These are phyloP conservation scores for Cicer arietinum DNA, from an alignment of 306 rosid genomes.

Conservation along the genomic window DNA sequence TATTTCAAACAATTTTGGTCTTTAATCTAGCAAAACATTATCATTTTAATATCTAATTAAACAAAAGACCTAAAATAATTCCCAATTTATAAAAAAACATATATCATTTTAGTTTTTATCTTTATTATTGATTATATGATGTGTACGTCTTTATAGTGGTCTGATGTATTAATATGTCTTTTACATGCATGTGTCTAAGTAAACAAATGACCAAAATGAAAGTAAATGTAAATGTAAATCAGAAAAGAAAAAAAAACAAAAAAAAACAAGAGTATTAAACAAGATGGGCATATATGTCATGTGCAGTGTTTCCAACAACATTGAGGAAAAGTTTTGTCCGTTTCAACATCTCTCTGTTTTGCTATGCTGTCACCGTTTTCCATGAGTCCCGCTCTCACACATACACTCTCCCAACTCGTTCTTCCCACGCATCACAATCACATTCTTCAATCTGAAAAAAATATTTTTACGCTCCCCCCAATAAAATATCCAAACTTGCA, in stretches of 20 bases:
- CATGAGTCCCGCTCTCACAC: slow-evolving; percentile 27
- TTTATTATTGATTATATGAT: no score
- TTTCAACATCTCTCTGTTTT: slow-evolving; percentile 7
- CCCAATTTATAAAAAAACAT: no score
- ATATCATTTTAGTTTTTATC: no score
- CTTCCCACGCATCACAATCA: slow-evolving; percentile 39
- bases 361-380: slow-evolving; percentile 24
- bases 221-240: no score
- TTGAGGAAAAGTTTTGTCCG: slow-evolving; percentile 29
- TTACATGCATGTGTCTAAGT: no score
- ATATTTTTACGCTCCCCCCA: neutral
- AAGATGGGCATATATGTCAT: slow-evolving; percentile 8
- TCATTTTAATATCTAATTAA: no score
- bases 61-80: no score
- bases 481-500: slow-evolving; percentile 16
- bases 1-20: no score
- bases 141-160: no score
- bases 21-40: no score
- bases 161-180: no score
- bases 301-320: neutral
- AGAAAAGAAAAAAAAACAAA: neutral
- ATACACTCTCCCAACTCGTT: slow-evolving; percentile 35
- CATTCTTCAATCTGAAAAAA: neutral
- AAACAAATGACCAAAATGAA: no score
- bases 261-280: neutral